Evolutionary conservation across 2,329 filamentous ascomycete genomes (phyloP).

Genomic region (Microsporum audouinii): DNA sequence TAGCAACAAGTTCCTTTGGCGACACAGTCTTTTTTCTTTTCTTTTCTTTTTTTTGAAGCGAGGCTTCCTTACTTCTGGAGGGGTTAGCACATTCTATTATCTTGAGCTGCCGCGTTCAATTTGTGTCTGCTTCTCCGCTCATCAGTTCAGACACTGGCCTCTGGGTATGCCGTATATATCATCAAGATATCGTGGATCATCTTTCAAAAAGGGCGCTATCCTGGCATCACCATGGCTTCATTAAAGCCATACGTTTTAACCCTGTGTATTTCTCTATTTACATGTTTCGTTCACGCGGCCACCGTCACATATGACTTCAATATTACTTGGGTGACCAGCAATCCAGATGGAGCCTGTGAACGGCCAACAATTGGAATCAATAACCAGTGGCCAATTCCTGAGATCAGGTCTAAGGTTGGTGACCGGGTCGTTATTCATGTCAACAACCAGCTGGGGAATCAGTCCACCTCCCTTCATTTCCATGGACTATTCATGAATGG

Average conservation of each 20-base stretch:
- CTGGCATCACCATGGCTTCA: neutral
- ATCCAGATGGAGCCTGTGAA: conserved; percentile 8
- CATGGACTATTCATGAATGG: conserved; percentile 59
- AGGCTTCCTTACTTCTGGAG: neutral
- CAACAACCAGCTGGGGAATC: conserved; percentile 9
- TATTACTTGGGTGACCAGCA: conserved; percentile 9
- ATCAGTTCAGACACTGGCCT: neutral
- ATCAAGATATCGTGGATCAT: neutral
- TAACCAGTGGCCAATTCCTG: conserved; percentile 8
- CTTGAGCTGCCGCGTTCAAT: neutral
- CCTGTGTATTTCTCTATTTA: conserved; percentile 3
- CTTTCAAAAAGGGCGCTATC: neutral
- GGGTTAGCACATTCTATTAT: neutral
- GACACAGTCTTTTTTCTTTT: too few relatives aligned
- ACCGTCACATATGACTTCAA: conserved; percentile 11
- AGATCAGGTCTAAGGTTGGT: conserved; percentile 8
- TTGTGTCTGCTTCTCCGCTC: neutral
- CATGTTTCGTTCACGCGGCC: conserved; percentile 2
- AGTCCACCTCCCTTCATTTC: conserved; percentile 35
- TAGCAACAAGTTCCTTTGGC: too few relatives aligned
- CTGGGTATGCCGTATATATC: neutral
- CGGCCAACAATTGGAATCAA: conserved; percentile 11
- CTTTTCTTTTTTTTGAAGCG: too few relatives aligned
- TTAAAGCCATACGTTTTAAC: neutral
- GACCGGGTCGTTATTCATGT: conserved; percentile 7